These are phyloP conservation scores for Diplodia mutila DNA, from an alignment of 2,329 filamentous ascomycete species.

Conservation along the genomic window DNA sequence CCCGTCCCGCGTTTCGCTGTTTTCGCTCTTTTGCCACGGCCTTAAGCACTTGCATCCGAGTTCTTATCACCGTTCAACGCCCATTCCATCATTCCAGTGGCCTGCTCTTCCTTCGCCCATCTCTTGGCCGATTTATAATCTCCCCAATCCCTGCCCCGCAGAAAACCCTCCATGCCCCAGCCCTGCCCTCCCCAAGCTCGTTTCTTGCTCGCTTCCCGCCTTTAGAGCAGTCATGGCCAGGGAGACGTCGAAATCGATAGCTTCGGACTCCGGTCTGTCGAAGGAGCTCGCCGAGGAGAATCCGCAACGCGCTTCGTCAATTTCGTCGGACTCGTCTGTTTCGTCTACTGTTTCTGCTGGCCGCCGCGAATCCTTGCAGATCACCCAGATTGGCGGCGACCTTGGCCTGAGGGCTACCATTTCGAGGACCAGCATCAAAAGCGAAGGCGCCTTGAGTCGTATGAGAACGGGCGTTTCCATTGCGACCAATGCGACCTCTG, in stretches of 20 bases:
- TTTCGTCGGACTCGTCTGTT: neutral
- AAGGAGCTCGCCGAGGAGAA: conserved; percentile 13
- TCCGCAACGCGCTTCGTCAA: neutral
- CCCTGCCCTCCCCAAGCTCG: neutral
- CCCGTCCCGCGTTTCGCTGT: conserved; percentile 3
- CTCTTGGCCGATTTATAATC: conserved; percentile 22
- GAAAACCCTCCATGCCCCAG: neutral
- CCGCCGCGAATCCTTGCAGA: conserved; percentile 9
- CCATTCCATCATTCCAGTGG: neutral
- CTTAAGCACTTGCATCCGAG: conserved; percentile 10
- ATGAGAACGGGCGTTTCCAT: conserved; percentile 26
- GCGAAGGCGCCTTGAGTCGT: conserved; percentile 1
- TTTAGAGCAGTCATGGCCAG: neutral
- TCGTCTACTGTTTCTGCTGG: conserved; percentile 6
- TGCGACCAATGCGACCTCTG: conserved; percentile 44
- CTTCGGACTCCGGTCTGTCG: conserved; percentile 5
- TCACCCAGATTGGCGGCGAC: neutral
- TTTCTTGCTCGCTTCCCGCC: neutral
- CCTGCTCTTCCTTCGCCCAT: neutral
- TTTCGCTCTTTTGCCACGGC: conserved; percentile 20
- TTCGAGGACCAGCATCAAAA: conserved; percentile 12
- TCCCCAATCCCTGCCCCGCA: conserved; percentile 3
- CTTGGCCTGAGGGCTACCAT: conserved; percentile 9
- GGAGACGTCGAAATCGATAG: neutral
- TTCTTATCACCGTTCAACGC: conserved; percentile 13